Base-by-base conservation (phyloP, 768 basidiomycete genomes). In the Cantharellus anzutake region DNA sequence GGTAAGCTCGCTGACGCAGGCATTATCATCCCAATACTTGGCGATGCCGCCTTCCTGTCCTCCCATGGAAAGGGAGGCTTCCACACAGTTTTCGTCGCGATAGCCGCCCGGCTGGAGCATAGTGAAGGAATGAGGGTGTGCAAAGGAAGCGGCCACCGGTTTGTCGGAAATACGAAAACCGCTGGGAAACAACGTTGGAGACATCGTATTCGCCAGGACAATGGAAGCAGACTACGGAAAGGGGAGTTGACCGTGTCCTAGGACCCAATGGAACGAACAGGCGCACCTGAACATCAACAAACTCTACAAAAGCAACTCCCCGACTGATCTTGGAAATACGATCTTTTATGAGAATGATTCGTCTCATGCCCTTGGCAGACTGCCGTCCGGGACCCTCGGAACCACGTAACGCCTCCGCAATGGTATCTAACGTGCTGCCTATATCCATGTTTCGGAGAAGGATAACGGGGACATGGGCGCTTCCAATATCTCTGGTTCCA, bases 401-500 rank as follows among this genome's bases (percentile, higher is more conserved):
- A 57, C 78, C 78, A 55, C 81, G 78, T 78, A 97, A 81, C 0
- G 88, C 83, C 66, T 84, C 80, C 51, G 85, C 77, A 48, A 98
- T 87, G 4, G 89, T 89, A 65, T 91, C 85, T 55, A 86, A 88
- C 16, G 84, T 83, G 42, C 90, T 91, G 34, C 88, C 75, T 11
- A 84, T 81, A 68, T 97, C 94, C 40, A 99, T 76, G 14, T 90
- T 89, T 50, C 94, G 83, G 67, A 99, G 84, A 11, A 99, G 77
- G 11, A 99, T 73, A 14, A 97, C 82, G 29, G 89, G 78, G 37
- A 79, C 78, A 64, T 86, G 86, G 1, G 85, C 72, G 63, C 86
- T 87, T 62, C 90, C 94, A 66, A 98, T 94, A 72, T 99, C 94
- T 59, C 92, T 79, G 59, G 89, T 97, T 2, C 96, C 96, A 66